These are phyloP conservation scores for Syzygium syzygioides DNA, from an alignment of 441 rosid genomes.

Conservation along the genomic window DNA sequence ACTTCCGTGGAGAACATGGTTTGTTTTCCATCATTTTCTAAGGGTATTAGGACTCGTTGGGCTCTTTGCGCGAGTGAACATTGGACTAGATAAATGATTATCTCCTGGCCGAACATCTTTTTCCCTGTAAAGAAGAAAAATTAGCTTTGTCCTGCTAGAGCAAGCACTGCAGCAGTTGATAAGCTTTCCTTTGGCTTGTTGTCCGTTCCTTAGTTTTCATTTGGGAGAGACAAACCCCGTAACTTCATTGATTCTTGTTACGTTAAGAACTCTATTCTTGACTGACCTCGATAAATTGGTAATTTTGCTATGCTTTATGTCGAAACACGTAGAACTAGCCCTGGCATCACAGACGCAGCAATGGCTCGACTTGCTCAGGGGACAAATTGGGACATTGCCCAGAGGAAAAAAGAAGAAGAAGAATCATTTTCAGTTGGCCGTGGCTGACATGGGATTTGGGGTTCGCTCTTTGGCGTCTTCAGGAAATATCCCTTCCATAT, in stretches of 20 bases:
- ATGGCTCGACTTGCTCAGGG: background rate
- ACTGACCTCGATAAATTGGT: background rate
- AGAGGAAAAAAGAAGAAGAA: no score
- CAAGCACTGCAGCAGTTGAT: background rate
- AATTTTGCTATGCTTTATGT: background rate
- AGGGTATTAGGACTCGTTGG: background rate
- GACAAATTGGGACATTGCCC: background rate
- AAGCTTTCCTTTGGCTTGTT: background rate
- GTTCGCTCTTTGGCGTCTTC: fast-evolving
- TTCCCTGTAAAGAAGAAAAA: background rate
- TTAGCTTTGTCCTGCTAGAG: background rate
- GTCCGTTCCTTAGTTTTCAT: background rate
- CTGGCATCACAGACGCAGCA: background rate
- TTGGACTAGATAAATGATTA: no score
- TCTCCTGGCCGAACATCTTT: background rate
- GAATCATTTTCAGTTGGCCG: fast-evolving
- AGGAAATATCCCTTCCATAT: background rate
- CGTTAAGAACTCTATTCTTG: background rate
- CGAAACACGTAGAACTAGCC: background rate
- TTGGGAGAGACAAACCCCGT: background rate
- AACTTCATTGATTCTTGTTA: background rate
- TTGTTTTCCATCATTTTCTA: background rate
- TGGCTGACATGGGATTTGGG: fast-evolving
- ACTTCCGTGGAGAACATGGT: background rate
- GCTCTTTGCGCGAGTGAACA: background rate